Base-by-base conservation (phyloP, 352 stramenopile genomes). In the Globisporangium mamillatum region DNA sequence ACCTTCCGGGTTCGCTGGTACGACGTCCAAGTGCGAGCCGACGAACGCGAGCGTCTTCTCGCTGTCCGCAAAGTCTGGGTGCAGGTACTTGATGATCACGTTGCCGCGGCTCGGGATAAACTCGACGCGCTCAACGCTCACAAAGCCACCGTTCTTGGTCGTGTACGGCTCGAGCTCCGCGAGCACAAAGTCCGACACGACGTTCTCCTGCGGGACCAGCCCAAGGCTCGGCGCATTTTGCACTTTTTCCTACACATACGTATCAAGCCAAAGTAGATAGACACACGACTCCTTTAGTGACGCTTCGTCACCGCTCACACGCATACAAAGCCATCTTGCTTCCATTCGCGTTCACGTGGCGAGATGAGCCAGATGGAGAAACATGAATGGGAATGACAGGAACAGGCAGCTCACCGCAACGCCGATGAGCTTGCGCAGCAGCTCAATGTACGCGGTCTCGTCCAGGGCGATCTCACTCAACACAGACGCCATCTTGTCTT, bases 11-110 rank as follows among this genome's bases (percentile, higher is more conserved):
- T 97, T 97, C n/a, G 93, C 93, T 6, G 93, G 92, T 46, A 98
- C 93, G 25, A 98, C 93, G 69, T 98, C 93, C 80, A 98, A 79
- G 76, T 98, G 93, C 58, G 84, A 88, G 3, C 91, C 92, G 4
- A 98, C 86, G 41, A 98, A 91, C 25, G 88, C 89, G 41, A 97
- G 68, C 29, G 91, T 97, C 68, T 92, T 88, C 68, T 87, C 77
- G 10, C 69, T 72, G n/a, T 38, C 32, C 2, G 62, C 69, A 20
- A 77, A 75, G 36, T 86, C 78, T 14, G 78, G 62, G 25, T 86
- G 78, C 27, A 63, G 41, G 62, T 97, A 98, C 71, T 91, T 96
- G 66, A 98, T 90, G 73, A 98, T 97, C 56, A 98, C 76, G 62
- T 98, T 97, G 65, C 92, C 91, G 52, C 93, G 84, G 29, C 86